Conservation (phyloP, 1,284 basidiomycete species). For the Agroathelia rolfsii region DNA sequence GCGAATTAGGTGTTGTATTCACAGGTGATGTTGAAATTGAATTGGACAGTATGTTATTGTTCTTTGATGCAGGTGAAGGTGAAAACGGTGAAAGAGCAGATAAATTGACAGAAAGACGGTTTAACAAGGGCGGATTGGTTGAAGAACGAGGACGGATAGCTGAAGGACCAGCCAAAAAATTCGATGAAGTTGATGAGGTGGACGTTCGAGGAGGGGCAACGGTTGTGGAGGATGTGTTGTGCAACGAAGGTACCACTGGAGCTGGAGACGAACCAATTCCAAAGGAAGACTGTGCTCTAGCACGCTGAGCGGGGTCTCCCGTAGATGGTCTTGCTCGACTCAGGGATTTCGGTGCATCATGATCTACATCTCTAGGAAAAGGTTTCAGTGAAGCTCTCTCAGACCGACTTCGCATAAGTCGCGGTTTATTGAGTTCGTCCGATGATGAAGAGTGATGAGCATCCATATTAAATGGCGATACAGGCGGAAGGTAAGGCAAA, state of each 20-base stretch:
- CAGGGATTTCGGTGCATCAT: conserved; percentile 12
- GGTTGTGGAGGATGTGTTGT: conserved; percentile 8
- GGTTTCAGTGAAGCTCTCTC: conserved; percentile 26
- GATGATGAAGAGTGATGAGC: conserved; percentile 18
- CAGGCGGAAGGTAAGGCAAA: conserved; percentile 33
- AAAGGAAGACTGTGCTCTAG: conserved; percentile 11
- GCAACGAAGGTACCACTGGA: too few relatives aligned
- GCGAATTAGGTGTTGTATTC: conserved; percentile 29
- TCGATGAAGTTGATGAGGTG: conserved; percentile 7
- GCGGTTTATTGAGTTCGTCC: conserved; percentile 17
- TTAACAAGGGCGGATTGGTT: conserved; percentile 63
- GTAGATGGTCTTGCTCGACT: conserved; percentile 13
- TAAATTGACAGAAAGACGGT: conserved; percentile 60
- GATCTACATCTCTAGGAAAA: conserved; percentile 8
- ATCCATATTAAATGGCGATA: conserved; percentile 44
- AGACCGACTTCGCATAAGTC: conserved; percentile 42
- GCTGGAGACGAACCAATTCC: conserved; percentile 11
- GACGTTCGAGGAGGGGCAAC: conserved; percentile 12
- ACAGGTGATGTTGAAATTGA: conserved; percentile 20
- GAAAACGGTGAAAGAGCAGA: conserved; percentile 40
- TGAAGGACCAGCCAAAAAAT: too few relatives aligned
- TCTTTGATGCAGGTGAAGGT: conserved; percentile 17
- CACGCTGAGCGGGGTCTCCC: conserved; percentile 19
- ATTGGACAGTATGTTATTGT: conserved; percentile 18
- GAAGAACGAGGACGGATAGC: conserved; percentile 42